Conservation (phyloP, 305 asterid species). For the Stenogyne calaminthoides region DNA sequence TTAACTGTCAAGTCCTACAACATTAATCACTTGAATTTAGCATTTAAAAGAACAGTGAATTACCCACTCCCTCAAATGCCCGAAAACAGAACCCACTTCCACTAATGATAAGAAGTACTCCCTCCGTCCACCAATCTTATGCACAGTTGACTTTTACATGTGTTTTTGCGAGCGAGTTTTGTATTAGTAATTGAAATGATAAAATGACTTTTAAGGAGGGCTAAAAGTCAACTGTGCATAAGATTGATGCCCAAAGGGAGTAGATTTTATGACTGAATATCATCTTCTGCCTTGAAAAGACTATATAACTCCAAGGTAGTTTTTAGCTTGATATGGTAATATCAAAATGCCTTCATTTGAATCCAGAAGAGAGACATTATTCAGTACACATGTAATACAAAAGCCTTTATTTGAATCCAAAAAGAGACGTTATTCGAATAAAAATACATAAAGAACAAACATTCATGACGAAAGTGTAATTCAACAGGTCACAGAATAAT, state of each 20-base stretch:
- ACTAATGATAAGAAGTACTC: not conserved
- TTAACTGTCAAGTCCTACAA: not conserved
- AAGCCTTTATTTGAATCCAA: not conserved
- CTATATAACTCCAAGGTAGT: not conserved
- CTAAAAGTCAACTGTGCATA: too few species aligned
- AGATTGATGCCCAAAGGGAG: too few species aligned
- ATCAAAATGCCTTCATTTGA: not conserved
- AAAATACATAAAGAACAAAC: not conserved
- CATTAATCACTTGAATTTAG: not conserved
- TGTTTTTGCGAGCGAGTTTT: too few species aligned
- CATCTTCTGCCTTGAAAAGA: conserved; percentile 1
- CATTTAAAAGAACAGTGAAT: conserved; percentile 6
- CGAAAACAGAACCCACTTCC: not conserved
- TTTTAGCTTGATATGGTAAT: not conserved
- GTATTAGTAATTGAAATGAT: too few species aligned
- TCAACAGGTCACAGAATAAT: conserved; percentile 3
- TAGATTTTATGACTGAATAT: conserved; percentile 1
- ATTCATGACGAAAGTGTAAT: not conserved
- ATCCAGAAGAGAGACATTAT: not conserved
- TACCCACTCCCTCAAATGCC: not conserved
- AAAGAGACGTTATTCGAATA: not conserved
- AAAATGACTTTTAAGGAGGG: too few species aligned
- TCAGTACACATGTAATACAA: not conserved
- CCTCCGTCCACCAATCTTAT: too few species aligned
- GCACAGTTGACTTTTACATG: too few species aligned